phyloP scores from a whole-genome alignment of 208 protist species.

The Trypanosoma cruzi region DNA sequence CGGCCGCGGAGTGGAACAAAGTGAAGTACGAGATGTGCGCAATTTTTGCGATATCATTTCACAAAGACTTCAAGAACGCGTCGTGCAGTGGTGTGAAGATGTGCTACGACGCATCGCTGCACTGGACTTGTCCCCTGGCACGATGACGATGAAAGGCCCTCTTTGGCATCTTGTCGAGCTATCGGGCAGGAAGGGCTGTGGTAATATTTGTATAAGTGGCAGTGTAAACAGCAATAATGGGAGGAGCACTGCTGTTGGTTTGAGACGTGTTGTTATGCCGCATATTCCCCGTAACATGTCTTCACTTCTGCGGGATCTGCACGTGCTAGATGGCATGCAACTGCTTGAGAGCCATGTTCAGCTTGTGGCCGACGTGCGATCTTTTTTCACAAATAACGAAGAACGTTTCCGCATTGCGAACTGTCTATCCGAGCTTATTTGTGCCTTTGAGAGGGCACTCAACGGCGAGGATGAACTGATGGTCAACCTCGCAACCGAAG shows the following conservation, averaged over 20 bases:
- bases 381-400: slow-evolving; percentile 67
- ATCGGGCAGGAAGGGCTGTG: neutral
- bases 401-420: slow-evolving; percentile 66
- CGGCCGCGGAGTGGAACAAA: slow-evolving; percentile 33
- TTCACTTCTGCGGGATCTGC: slow-evolving; percentile 53
- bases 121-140: slow-evolving; percentile 17
- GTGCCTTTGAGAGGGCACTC: slow-evolving; percentile 71
- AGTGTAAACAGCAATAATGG: slow-evolving; percentile 6
- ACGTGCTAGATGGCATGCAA: slow-evolving; percentile 57
- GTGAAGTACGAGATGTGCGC: slow-evolving; percentile 59
- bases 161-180: slow-evolving; percentile 45
- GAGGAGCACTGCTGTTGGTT: neutral
- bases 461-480: slow-evolving; percentile 80
- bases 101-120: slow-evolving; percentile 37
- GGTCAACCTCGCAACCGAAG: slow-evolving; percentile 69
- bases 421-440: slow-evolving; percentile 61
- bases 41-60: slow-evolving; percentile 62
- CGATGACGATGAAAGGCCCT: slow-evolving; percentile 43
- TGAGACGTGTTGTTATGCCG: slow-evolving; percentile 21
- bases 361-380: slow-evolving; percentile 24
- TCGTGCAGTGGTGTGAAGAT: slow-evolving; percentile 60
- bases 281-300: slow-evolving; percentile 27
- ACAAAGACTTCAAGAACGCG: slow-evolving; percentile 48
- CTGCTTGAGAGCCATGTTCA: slow-evolving; percentile 30
- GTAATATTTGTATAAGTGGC: neutral